phyloP scores from a whole-genome alignment of 1,284 basidiomycete species.

The Stygiomarasmius scandens region DNA sequence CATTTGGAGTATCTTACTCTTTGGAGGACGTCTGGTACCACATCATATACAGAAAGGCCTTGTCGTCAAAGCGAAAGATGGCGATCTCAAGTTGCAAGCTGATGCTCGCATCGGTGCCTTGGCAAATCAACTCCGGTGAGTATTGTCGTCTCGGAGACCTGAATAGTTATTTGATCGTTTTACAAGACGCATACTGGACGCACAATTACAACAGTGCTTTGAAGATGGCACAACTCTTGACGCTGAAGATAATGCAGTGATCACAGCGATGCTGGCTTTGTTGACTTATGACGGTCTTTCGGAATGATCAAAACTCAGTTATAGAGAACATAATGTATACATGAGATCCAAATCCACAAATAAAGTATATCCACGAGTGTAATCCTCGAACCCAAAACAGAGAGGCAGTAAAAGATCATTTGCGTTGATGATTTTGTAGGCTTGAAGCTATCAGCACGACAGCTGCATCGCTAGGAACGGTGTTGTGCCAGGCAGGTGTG shows the following conservation, averaged over 20 bases:
- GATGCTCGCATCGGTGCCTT: constrained; percentile 89
- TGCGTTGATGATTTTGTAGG: neutral
- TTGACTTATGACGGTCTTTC: constrained; percentile 61
- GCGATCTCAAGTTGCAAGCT: constrained; percentile 70
- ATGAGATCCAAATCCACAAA: no score
- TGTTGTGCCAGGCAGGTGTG: neutral
- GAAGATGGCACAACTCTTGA: constrained; percentile 55
- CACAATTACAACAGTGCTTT: constrained; percentile 62
- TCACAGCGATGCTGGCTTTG: constrained; percentile 72
- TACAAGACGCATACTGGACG: constrained; percentile 67
- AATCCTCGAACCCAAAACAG: no score
- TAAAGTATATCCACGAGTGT: no score
- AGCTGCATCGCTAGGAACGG: neutral
- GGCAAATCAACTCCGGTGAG: constrained; percentile 85
- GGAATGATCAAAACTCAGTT: no score
- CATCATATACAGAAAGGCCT: constrained; percentile 81
- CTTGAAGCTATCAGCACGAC: neutral
- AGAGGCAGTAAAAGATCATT: neutral
- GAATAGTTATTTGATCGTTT: constrained; percentile 13
- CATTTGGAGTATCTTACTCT: constrained; percentile 81
- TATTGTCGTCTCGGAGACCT: neutral
- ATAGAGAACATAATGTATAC: no score
- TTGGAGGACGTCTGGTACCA: constrained; percentile 80
- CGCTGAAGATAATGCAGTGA: constrained; percentile 56
- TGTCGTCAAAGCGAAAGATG: constrained; percentile 57